Evolutionary conservation across 805 yeast genomes (phyloP), one percentile per base, ranked within the genome.

Genomic region (Schwanniomyces yamadae): DNA sequence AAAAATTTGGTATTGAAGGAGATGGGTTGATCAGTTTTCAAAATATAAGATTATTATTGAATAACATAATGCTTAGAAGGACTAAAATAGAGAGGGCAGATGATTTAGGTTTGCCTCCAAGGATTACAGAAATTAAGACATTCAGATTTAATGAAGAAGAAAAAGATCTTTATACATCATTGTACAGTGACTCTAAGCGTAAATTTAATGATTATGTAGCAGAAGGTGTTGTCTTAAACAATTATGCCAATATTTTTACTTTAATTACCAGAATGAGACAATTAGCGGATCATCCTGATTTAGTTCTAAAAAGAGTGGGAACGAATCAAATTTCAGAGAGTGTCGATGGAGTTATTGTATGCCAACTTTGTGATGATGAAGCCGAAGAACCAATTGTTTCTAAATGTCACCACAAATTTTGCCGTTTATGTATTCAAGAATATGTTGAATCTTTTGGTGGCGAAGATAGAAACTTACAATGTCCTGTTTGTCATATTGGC

Each of bases 351-450:
- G 77, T 89, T 8, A 63, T 68, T 24, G 82, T 93, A 27, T 93
- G 99, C 55, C 95, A 87, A 47, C 57, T 93, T 16, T 93, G 99
- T 62, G 98, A 90, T 48, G 99, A 93, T 54, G 97, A 90, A 60
- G 97, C 98, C 0, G 98, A 93, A 59, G 99, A 93, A 42, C 95
- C 99, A 0, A 89, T 93, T 31, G 90, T 85, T 58, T 84, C 96
- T 2, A 86, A 84, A 55, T 93, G 99, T 59, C 96, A 85, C 48
- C 99, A 93, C 56, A 77, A 77, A 43, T 93, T 93, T 55, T 93
- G 99, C 57, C 76, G 99, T 19, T 71, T 93, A 70, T 93, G 99
- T 57, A 78, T 93, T 39, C 79, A 75, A 39, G 99, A 95, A 59
- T 93, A 93, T 53, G 78, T 84, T 31, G 96, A 90, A 45, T 80